Evolutionary conservation across 2,329 filamentous ascomycete genomes (phyloP), one percentile per base, ranked within the genome.

Genomic region (Pseudocercospora cruenta): DNA sequence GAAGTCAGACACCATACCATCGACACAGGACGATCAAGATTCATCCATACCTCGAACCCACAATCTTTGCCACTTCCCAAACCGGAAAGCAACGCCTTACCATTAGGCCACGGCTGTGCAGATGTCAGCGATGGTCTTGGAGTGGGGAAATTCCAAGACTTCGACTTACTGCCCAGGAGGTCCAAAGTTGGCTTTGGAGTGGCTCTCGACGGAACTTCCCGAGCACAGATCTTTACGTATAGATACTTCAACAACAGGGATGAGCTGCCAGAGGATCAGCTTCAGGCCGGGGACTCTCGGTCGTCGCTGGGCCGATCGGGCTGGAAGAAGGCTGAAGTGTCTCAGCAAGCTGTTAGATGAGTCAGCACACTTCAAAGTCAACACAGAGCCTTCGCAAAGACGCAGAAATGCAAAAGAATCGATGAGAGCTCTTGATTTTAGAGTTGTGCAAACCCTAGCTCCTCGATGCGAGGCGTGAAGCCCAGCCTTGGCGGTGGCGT

Each of bases 21-120:
- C n/a, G n/a, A n/a, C n/a, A n/a, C n/a, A n/a, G n/a, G n/a, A n/a
- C n/a, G n/a, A n/a, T n/a, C n/a, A n/a, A n/a, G n/a, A n/a, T n/a
- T n/a, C n/a, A n/a, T n/a, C n/a, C n/a, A n/a, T n/a, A n/a, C n/a
- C n/a, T n/a, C 68, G 68, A 70, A 70, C 68, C 68, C 68, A 63
- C 64, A 69, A 62, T 69, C 68, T 70, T 67, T 70, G 63, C 66
- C 66, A 68, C 12, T 6, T 31, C 14, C 21, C 19, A n/a, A 14
- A 54, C 66, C 66, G 66, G 66, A 68, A 68, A 68, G 66, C 63
- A 68, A 66, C 63, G 64, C 64, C 58, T 60, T 60, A 60, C 58
- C 58, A 60, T 60, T 60, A 60, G 58, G 58, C 58, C 58, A 60
- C 58, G 24, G 24, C 24, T 26, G 24, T 26, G 24, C 24, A 26